Conservation (phyloP, 805 yeast genomes). For the Hanseniaspora mollemarum region DNA sequence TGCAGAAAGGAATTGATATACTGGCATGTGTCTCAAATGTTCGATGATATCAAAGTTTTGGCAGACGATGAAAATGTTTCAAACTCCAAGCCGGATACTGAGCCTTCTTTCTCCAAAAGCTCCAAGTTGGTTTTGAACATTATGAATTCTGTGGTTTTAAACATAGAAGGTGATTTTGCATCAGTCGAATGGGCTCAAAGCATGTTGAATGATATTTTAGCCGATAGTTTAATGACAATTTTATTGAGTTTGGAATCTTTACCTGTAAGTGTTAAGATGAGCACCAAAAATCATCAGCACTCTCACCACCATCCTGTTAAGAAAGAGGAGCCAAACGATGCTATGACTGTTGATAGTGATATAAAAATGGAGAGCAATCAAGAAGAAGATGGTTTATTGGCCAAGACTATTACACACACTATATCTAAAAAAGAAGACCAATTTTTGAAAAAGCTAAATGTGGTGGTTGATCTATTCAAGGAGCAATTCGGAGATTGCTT, state of each 20-base stretch:
- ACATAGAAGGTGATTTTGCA: slow-evolving; percentile 39
- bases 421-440: slow-evolving; percentile 18
- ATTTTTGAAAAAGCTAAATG: slow-evolving; percentile 32
- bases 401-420: slow-evolving; percentile 16
- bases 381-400: background rate
- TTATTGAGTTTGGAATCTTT: slow-evolving; percentile 84
- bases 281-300: slow-evolving; percentile 52
- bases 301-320: slow-evolving; percentile 22
- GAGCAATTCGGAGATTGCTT: slow-evolving; percentile 86
- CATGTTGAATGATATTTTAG: slow-evolving; percentile 79
- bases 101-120: slow-evolving; percentile 32
- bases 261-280: slow-evolving; percentile 84
- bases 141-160: slow-evolving; percentile 54
- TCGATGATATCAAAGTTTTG: slow-evolving; percentile 63
- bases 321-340: background rate
- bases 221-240: slow-evolving; percentile 87
- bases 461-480: slow-evolving; percentile 50
- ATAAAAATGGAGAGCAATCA: background rate
- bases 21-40: slow-evolving; percentile 93
- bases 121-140: slow-evolving; percentile 39
- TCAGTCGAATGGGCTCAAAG: slow-evolving; percentile 87
- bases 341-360: slow-evolving; percentile 19
- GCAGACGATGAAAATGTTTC: slow-evolving; percentile 40
- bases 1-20: slow-evolving; percentile 70
- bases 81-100: slow-evolving; percentile 1